A percentile compares a stretch with the other conserved stretches of the same genome.
These are phyloP conservation scores for Epichloe scottii DNA, from an alignment of 2,329 filamentous ascomycete genomes.

Conservation along the genomic window DNA sequence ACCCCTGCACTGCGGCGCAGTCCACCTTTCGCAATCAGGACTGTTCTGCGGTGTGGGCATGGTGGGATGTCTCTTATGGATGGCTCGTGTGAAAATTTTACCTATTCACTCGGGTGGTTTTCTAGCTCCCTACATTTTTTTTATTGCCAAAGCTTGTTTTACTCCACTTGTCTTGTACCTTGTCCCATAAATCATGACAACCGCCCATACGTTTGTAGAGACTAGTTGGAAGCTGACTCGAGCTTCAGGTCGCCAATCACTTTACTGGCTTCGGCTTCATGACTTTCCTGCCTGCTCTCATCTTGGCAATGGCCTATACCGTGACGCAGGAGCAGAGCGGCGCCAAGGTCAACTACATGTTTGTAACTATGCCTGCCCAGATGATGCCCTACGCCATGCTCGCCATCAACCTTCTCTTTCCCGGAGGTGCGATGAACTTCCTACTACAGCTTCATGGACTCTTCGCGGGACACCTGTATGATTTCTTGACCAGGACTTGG, in stretches of 20 bases:
- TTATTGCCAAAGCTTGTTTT: neutral
- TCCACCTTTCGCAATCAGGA: constrained; percentile 58
- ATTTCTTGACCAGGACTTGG: constrained; percentile 81
- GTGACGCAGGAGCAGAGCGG: constrained; percentile 76
- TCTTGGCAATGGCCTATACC: constrained; percentile 72
- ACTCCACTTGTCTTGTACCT: neutral
- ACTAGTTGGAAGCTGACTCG: constrained; percentile 9
- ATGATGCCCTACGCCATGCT: constrained; percentile 73
- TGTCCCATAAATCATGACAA: neutral
- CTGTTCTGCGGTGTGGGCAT: constrained; percentile 55
- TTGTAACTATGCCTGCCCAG: constrained; percentile 73
- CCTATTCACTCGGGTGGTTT: constrained; percentile 48
- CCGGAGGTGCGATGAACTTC: constrained; percentile 39
- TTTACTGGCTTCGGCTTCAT: constrained; percentile 18
- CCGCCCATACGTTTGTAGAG: neutral
- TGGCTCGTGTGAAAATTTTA: constrained; percentile 44
- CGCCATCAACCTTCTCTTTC: constrained; percentile 56
- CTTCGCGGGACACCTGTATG: constrained; percentile 75
- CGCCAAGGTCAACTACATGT: constrained; percentile 62
- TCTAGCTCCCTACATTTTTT: constrained; percentile 48
- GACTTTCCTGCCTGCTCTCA: constrained; percentile 51
- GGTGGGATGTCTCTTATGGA: constrained; percentile 65
- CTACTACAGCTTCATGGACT: constrained; percentile 64
- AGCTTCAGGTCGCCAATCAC: constrained; percentile 19
- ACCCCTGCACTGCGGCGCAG: constrained; percentile 50